Evolutionary conservation across 2,329 filamentous ascomycete species (phyloP).

Genomic region (Colletotrichum endophyticum): DNA sequence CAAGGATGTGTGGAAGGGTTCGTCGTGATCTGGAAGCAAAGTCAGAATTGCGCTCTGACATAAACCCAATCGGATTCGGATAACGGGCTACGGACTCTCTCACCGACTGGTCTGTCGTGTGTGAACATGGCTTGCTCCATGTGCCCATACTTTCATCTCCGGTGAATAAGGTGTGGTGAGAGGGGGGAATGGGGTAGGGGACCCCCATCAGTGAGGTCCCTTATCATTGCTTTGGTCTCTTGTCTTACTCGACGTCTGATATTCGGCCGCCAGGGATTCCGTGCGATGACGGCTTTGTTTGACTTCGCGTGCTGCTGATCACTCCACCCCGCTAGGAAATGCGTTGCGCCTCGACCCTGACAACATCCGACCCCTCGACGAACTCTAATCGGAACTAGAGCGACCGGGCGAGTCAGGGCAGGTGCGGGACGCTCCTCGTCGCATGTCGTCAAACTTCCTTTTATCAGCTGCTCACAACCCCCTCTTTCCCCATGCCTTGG

Average conservation of each 20-base stretch:
- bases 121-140: background rate
- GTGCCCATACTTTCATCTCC: background rate
- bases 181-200: background rate
- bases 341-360: background rate
- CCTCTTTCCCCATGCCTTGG: fast-evolving
- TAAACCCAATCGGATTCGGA: background rate
- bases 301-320: background rate
- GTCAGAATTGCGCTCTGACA: background rate
- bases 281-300: background rate
- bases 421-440: background rate
- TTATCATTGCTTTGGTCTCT: background rate
- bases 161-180: background rate
- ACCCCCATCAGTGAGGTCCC: background rate
- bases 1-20: background rate
- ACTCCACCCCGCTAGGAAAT: background rate
- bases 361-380: background rate
- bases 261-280: background rate
- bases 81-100: background rate
- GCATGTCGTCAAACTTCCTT: background rate
- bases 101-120: background rate
- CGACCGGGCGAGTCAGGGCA: constrained; percentile 5
- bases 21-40: background rate
- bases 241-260: background rate
- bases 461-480: background rate
- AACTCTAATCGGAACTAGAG: constrained; percentile 3